Conservation (phyloP, 2,329 filamentous ascomycete species). For the Pezicula rhizophila region DNA sequence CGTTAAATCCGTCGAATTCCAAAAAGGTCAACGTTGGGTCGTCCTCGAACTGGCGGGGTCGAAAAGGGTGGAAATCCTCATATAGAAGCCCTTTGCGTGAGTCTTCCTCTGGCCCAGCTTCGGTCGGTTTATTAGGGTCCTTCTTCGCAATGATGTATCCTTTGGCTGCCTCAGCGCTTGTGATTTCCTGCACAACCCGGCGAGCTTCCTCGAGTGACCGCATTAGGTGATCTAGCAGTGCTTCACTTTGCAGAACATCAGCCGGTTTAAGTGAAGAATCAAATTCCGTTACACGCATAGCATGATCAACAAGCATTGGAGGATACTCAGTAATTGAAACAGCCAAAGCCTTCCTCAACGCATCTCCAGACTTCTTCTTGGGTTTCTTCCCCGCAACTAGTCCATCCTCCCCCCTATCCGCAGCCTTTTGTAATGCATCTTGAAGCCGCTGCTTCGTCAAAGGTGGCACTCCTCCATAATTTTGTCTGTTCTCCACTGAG, state of each 20-base stretch:
- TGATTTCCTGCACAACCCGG: constrained; percentile 63
- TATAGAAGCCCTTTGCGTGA: constrained; percentile 55
- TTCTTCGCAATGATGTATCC: constrained; percentile 86
- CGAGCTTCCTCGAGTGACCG: constrained; percentile 64
- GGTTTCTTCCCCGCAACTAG: constrained; percentile 55
- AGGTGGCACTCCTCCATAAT: constrained; percentile 68
- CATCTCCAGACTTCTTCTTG: constrained; percentile 68
- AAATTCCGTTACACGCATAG: constrained; percentile 63
- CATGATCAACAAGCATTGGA: constrained; percentile 82
- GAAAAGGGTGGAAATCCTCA: constrained; percentile 92
- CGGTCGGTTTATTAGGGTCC: constrained; percentile 25
- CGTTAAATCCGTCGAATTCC: constrained; percentile 80
- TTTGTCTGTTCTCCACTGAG: constrained; percentile 75
- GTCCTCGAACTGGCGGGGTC: constrained; percentile 70
- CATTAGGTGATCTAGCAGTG: constrained; percentile 60
- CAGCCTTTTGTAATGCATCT: constrained; percentile 60
- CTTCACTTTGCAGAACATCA: constrained; percentile 62
- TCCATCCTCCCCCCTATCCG: constrained; percentile 49
- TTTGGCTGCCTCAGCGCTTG: constrained; percentile 55
- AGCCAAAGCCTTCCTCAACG: constrained; percentile 73
- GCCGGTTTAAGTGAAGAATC: constrained; percentile 62
- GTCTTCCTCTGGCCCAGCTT: constrained; percentile 31
- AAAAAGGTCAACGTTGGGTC: constrained; percentile 63
- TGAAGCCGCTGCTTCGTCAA: constrained; percentile 69
- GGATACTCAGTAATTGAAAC: constrained; percentile 84